Evolutionary conservation across 176 grass and related monocot species (phyloP).

Genomic region (bread wheat (Triticum aestivum)): DNA sequence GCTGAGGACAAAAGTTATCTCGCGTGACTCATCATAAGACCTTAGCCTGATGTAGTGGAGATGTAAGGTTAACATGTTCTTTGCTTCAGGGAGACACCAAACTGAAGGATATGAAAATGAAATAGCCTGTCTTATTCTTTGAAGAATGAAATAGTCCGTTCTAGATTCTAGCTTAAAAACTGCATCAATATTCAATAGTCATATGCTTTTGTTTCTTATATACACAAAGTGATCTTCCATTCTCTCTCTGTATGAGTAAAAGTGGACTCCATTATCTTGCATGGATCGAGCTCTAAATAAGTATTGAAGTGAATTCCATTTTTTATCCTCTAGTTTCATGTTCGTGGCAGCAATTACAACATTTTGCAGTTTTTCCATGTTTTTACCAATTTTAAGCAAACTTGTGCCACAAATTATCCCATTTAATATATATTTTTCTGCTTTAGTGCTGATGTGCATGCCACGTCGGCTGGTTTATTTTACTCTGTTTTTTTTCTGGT

Average conservation of each 20-base stretch:
- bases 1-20: neutral
- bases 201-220: neutral
- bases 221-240: neutral
- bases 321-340: too few species aligned
- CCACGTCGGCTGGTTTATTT: too few species aligned
- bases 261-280: neutral
- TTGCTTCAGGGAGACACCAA: slow-evolving; percentile 2
- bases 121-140: neutral
- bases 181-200: neutral
- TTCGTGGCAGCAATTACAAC: too few species aligned
- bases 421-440: too few species aligned
- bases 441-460: too few species aligned
- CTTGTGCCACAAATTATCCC: too few species aligned
- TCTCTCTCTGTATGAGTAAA: neutral
- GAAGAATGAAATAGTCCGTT: neutral
- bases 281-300: neutral
- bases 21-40: neutral
- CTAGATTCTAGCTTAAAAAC: neutral
- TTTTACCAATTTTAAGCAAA: too few species aligned
- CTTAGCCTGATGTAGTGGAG: neutral
- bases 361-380: too few species aligned
- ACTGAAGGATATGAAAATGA: neutral
- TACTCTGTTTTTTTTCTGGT: too few species aligned
- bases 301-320: neutral
- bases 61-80: neutral